Base-by-base conservation (phyloP, 1,139 yeast genomes). In the Sugiyamaella castrensis region DNA sequence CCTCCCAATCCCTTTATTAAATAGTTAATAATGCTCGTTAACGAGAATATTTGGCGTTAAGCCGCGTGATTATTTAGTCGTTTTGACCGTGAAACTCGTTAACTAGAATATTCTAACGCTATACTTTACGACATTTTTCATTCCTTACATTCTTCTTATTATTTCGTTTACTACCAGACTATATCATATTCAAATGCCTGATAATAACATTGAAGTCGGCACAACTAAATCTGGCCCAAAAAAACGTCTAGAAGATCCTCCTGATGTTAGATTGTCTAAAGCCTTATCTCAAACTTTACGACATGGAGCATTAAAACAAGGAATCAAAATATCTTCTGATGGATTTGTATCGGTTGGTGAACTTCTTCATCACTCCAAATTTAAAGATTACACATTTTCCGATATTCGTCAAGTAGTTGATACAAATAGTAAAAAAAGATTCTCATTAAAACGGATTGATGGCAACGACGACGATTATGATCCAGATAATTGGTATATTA, bases 221-320 rank as follows among this genome's bases (percentile, higher is more conserved):
- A 12, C 4, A 2, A 8, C 37, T 24, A 27, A 34, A 10, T 24
- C 35, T n/a, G n/a, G n/a, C n/a, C 30, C 24, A 24, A 35, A 19
- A 9, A 37, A 36, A 16, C 47, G 47, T 6, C 9, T 12, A 10
- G 47, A 39, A 26, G 61, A 55, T 28, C 36, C 60, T 2, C 62
- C 65, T 5, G 64, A 63, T 24, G 59, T 57, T 35, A 70, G 69
- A 32, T 80, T 91, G 24, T 87, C 96, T 12, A 87, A 87, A 58
- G 73, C 87, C 0, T 71, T 92, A 34, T 78, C 96, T 7, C 82
- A 83, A 57, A 70, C 94, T 1, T 76, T 92, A 2, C 73, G 98
- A 19, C 98, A 92, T 62, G 87, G 86, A 4, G 98, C 98, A 0
- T 65, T 68, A n/a, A 77, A 81, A 52, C 94, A 87, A 57, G 76